phyloP scores from a whole-genome alignment of 768 basidiomycete species.

The Mycena venus region DNA sequence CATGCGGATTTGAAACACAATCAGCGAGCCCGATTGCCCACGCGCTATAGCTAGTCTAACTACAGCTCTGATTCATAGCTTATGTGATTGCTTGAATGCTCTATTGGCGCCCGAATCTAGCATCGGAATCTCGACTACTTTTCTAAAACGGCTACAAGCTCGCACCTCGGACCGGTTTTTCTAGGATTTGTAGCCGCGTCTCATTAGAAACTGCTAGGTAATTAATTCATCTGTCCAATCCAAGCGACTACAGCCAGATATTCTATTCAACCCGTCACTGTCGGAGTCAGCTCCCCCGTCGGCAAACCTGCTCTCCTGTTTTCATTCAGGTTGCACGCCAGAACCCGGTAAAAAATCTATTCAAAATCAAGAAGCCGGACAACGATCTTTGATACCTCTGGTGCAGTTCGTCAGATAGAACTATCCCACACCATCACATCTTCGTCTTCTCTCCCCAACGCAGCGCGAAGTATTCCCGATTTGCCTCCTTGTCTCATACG shows the following conservation, averaged over 20 bases:
- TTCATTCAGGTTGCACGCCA: not conserved
- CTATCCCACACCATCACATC: conserved; percentile 32
- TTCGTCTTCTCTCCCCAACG: conserved; percentile 27
- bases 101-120: not conserved
- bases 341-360: not conserved
- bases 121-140: not conserved
- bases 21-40: not conserved
- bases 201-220: not conserved
- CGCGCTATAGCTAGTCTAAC: not conserved
- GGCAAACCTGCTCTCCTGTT: not conserved
- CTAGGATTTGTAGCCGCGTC: not conserved
- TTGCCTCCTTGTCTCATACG: conserved; percentile 27
- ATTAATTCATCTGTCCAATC: not conserved
- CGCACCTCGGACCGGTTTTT: conserved; percentile 10
- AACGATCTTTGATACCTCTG: not conserved
- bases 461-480: conserved; percentile 27
- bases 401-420: not conserved
- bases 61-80: not conserved
- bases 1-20: not conserved
- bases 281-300: not conserved
- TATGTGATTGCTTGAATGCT: not conserved
- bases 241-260: not conserved
- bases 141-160: not conserved
- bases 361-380: not conserved
- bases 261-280: not conserved